Conservation (phyloP, 306 rosid genomes). For the Mimosa pudica region DNA sequence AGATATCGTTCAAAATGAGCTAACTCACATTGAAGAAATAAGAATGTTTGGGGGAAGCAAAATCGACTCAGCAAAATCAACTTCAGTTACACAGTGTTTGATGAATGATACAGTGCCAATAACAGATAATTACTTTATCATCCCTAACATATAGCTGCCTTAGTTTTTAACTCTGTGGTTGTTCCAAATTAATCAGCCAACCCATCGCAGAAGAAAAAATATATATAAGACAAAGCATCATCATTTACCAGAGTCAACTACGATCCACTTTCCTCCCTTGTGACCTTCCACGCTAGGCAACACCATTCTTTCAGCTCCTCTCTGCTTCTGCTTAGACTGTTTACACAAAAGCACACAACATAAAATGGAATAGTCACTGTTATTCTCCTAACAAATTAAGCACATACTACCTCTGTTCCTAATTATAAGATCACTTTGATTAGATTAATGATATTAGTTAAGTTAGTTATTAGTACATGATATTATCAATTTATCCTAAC, state of each 20-base stretch:
- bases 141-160: slow-evolving; percentile 5
- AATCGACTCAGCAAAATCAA: not conserved
- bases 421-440: no score
- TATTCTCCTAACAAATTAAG: not conserved
- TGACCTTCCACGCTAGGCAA: slow-evolving; percentile 92
- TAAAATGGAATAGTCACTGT: not conserved
- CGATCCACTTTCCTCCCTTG: slow-evolving; percentile 91
- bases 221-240: slow-evolving; percentile 3
- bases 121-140: not conserved
- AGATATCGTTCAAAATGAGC: slow-evolving; percentile 6
- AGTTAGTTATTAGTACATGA: no score
- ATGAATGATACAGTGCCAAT: slow-evolving; percentile 1
- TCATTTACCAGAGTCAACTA: slow-evolving; percentile 79
- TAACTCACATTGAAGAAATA: not conserved
- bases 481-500: no score
- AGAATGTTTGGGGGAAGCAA: not conserved
- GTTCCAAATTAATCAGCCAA: slow-evolving; percentile 14
- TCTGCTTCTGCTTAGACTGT: slow-evolving; percentile 92
- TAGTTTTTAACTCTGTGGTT: not conserved
- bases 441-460: no score
- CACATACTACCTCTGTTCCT: no score
- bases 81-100: not conserved
- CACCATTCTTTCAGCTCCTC: slow-evolving; percentile 58
- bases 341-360: not conserved
- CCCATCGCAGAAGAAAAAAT: slow-evolving; percentile 7